Conservation (phyloP, 768 basidiomycete genomes). For the Lepiota subincarnata region DNA sequence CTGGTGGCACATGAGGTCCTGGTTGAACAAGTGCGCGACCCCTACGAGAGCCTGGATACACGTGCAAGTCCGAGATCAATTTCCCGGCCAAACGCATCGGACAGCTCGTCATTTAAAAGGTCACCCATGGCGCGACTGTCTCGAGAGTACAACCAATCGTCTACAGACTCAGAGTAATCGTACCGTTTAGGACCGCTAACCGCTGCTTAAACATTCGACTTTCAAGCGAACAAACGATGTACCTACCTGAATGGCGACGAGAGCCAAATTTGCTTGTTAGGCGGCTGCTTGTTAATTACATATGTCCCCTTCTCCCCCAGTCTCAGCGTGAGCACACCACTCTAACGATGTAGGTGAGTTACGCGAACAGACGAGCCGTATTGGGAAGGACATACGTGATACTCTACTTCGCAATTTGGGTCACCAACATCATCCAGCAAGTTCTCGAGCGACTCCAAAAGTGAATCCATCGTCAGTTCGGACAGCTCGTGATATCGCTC, state of each 20-base stretch:
- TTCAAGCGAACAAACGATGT: not conserved
- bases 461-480: constrained; percentile 70
- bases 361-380: not conserved
- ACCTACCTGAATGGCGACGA: constrained; percentile 81
- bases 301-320: constrained; percentile 80
- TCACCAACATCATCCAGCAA: constrained; percentile 59
- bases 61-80: constrained; percentile 28
- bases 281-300: constrained; percentile 96
- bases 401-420: constrained; percentile 77
- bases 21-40: constrained; percentile 5
- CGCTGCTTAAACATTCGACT: not conserved
- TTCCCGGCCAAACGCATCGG: constrained; percentile 24
- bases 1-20: not conserved
- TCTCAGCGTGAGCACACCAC: constrained; percentile 84
- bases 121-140: constrained; percentile 57
- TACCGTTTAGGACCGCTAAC: constrained; percentile 89
- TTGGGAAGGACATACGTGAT: constrained; percentile 55
- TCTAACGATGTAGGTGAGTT: constrained; percentile 38
- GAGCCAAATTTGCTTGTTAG: constrained; percentile 96
- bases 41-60: constrained; percentile 14
- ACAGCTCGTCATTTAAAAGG: constrained; percentile 69
- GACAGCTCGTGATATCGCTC: constrained; percentile 69
- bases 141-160: constrained; percentile 75
- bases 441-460: constrained; percentile 73
- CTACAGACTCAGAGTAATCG: constrained; percentile 56